These are phyloP conservation scores for Carpinus fangiana DNA, from an alignment of 306 rosid genomes.

Conservation along the genomic window DNA sequence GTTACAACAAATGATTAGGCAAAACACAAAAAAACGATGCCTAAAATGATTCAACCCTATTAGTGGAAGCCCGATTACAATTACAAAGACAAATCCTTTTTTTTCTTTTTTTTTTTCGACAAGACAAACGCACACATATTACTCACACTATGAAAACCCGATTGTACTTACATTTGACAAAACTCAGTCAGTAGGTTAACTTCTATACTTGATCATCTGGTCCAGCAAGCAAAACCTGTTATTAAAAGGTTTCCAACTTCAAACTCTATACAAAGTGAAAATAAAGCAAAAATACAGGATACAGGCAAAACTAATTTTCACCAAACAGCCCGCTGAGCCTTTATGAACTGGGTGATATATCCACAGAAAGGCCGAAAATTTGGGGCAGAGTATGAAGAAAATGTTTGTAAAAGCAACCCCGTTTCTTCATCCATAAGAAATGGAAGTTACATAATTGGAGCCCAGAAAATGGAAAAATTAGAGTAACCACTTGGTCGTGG, in stretches of 20 bases:
- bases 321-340: background rate
- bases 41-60: slow-evolving; percentile 83
- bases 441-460: background rate
- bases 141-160: slow-evolving; percentile 49
- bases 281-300: slow-evolving; percentile 1
- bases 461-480: background rate
- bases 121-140: slow-evolving; percentile 51
- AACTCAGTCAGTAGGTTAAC: slow-evolving; percentile 45
- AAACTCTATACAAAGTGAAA: background rate
- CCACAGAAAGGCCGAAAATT: background rate
- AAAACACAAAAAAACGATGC: slow-evolving; percentile 65
- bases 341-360: background rate
- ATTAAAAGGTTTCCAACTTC: slow-evolving; percentile 11
- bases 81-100: slow-evolving; percentile 31
- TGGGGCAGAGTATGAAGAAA: background rate
- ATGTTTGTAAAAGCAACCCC: background rate
- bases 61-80: slow-evolving; percentile 61
- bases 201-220: slow-evolving; percentile 89
- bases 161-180: slow-evolving; percentile 45
- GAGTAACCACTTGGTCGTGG: background rate
- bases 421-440: background rate
- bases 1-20: slow-evolving; percentile 81
- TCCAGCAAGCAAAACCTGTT: slow-evolving; percentile 90
- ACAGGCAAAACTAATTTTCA: background rate
- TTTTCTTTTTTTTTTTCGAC: slow-evolving; percentile 10